phyloP scores from a whole-genome alignment of 2,329 filamentous ascomycete genomes.

The Clarireedia monteithiana region DNA sequence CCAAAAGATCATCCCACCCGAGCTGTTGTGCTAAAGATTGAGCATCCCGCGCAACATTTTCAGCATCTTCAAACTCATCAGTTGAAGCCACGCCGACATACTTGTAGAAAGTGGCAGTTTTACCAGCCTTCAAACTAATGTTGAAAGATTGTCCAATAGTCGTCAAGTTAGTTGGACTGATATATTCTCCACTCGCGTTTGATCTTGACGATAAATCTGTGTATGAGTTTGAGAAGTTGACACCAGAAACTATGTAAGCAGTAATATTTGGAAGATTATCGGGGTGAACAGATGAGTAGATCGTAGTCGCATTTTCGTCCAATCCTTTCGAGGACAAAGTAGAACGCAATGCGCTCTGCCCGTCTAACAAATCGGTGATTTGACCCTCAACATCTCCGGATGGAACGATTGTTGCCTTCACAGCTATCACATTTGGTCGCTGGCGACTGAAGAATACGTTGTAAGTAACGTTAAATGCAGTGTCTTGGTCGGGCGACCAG shows the following conservation, averaged over 20 bases:
- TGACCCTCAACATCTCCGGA: constrained; percentile 45
- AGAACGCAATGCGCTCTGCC: constrained; percentile 58
- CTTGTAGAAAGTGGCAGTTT: constrained; percentile 52
- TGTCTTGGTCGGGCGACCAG: constrained; percentile 49
- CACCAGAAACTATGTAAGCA: constrained; percentile 48
- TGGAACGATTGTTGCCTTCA: constrained; percentile 52
- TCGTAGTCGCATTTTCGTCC: constrained; percentile 41
- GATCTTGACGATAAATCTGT: constrained; percentile 31
- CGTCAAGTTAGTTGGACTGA: constrained; percentile 47
- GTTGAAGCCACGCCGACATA: constrained; percentile 61
- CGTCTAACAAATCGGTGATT: constrained; percentile 61
- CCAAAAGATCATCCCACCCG: constrained; percentile 48
- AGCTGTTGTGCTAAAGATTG: constrained; percentile 39
- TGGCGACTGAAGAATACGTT: constrained; percentile 43
- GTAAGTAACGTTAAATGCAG: constrained; percentile 52
- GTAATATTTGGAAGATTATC: constrained; percentile 53
- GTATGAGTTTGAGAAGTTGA: constrained; percentile 31
- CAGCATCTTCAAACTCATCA: constrained; percentile 56
- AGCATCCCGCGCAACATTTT: constrained; percentile 46
- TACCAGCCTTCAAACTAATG: constrained; percentile 43
- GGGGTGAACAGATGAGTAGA: constrained; percentile 60
- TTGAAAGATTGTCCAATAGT: constrained; percentile 55
- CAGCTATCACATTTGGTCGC: constrained; percentile 31
- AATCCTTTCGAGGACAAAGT: constrained; percentile 48
- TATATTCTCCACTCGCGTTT: constrained; percentile 30